phyloP scores from a whole-genome alignment of 441 rosid species.

The Pelargonium australe region DNA sequence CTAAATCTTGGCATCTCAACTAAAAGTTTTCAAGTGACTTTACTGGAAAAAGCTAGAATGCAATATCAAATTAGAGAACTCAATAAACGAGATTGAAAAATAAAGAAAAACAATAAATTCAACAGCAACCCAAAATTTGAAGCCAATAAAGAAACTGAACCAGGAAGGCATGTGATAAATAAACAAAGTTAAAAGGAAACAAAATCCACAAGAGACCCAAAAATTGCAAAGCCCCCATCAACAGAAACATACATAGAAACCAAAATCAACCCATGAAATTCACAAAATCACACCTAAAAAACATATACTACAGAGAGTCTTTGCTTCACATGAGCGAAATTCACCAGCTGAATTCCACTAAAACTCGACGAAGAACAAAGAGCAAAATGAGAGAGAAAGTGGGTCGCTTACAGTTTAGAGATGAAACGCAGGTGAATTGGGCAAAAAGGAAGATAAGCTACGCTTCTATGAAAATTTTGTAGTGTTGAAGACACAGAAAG shows the following conservation, averaged over 20 bases:
- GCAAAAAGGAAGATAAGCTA: slow-evolving; percentile 1
- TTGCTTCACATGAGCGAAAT: no score
- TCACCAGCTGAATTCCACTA: not conserved
- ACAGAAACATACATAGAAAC: not conserved
- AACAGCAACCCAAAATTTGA: not conserved
- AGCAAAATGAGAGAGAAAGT: not conserved
- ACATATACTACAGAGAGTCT: not conserved
- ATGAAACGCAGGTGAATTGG: not conserved
- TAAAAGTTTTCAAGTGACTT: not conserved
- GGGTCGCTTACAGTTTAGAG: not conserved
- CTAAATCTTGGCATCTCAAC: not conserved
- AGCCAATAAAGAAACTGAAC: no score
- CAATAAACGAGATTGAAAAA: no score
- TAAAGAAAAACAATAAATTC: not conserved
- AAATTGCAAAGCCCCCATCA: not conserved
- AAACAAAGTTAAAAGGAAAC: not conserved
- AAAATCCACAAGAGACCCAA: not conserved
- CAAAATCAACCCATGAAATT: not conserved
- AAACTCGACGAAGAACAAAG: not conserved
- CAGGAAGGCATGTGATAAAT: no score
- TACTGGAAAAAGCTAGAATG: not conserved
- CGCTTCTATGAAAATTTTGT: not conserved
- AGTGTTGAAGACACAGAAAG: not conserved
- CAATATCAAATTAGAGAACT: not conserved
- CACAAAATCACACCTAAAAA: not conserved